phyloP scores from a whole-genome alignment of 768 basidiomycete species.

The Dentipellis fragilis region DNA sequence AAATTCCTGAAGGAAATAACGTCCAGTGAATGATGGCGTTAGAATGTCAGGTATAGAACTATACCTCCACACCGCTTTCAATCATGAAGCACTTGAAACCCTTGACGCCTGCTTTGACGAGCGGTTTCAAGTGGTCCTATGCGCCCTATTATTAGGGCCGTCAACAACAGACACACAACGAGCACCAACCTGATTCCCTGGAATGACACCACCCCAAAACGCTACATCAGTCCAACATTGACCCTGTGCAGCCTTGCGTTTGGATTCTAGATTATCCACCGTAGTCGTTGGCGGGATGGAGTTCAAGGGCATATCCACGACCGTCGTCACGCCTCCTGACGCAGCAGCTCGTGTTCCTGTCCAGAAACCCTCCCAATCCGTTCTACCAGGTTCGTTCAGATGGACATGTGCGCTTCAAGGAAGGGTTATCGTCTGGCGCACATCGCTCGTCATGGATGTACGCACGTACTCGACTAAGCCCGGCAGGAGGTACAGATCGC shows the following conservation, averaged over 20 bases:
- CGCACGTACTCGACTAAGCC: conserved; percentile 44
- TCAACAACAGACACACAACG: background rate
- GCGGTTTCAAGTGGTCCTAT: conserved; percentile 63
- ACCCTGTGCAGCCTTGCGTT: conserved; percentile 58
- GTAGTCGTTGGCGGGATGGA: conserved; percentile 95
- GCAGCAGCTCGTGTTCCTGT: conserved; percentile 87
- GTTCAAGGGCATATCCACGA: conserved; percentile 98
- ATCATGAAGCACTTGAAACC: conserved; percentile 98
- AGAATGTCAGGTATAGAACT: conserved; percentile 6
- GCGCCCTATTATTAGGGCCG: background rate
- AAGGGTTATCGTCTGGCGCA: background rate
- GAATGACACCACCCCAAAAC: conserved; percentile 94
- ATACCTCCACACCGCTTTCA: conserved; percentile 88
- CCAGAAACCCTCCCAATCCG: conserved; percentile 90
- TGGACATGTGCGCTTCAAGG: conserved; percentile 76
- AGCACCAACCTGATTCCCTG: conserved; percentile 66
- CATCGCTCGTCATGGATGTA: background rate
- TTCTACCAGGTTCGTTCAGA: conserved; percentile 88
- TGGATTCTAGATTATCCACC: conserved; percentile 58
- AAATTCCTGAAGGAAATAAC: conserved; percentile 59
- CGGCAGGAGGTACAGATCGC: conserved; percentile 34
- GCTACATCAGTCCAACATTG: conserved; percentile 78
- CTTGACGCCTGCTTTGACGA: conserved; percentile 74
- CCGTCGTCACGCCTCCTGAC: conserved; percentile 89
- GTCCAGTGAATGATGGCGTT: background rate